A percentile compares a stretch with the other conserved stretches of the same genome.
Evolutionary conservation across 805 yeast species (phyloP).

Genomic region (Scheffersomyces stipitis): DNA sequence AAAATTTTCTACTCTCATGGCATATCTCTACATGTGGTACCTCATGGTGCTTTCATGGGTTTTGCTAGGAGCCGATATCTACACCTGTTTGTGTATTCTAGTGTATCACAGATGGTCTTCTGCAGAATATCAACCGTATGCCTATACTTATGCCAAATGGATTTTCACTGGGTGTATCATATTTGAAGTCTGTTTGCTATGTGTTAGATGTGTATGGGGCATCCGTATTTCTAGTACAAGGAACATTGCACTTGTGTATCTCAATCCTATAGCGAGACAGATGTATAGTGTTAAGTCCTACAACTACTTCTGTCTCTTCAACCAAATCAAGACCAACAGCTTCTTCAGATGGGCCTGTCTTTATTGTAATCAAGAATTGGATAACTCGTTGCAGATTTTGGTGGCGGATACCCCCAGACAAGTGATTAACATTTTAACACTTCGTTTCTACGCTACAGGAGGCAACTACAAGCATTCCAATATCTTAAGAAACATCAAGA

Average conservation of each 20-base stretch:
- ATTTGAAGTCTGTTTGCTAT: constrained; percentile 57
- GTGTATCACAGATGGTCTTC: constrained; percentile 73
- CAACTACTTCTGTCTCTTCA: constrained; percentile 70
- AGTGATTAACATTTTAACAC: constrained; percentile 74
- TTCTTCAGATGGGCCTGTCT: constrained; percentile 69
- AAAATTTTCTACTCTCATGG: constrained; percentile 41
- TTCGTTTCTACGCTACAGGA: constrained; percentile 50
- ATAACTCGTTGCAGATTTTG: constrained; percentile 59
- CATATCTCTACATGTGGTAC: constrained; percentile 44
- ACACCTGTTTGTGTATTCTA: constrained; percentile 72
- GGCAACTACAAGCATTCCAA: constrained; percentile 42
- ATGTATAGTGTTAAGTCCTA: constrained; percentile 57
- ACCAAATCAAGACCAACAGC: constrained; percentile 61
- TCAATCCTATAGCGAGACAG: constrained; percentile 61
- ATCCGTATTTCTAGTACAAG: constrained; percentile 55
- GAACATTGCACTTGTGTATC: constrained; percentile 68
- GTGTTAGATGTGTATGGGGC: constrained; percentile 61
- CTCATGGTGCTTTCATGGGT: constrained; percentile 54
- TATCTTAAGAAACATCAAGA: constrained; percentile 46
- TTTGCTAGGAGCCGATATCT: constrained; percentile 65
- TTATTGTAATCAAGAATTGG: constrained; percentile 61
- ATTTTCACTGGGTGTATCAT: constrained; percentile 80
- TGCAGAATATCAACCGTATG: constrained; percentile 43
- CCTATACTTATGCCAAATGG: constrained; percentile 61
- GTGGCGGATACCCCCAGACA: constrained; percentile 88